Conservation (phyloP, 768 basidiomycete species). For the Leccinellum rugosiceps region DNA sequence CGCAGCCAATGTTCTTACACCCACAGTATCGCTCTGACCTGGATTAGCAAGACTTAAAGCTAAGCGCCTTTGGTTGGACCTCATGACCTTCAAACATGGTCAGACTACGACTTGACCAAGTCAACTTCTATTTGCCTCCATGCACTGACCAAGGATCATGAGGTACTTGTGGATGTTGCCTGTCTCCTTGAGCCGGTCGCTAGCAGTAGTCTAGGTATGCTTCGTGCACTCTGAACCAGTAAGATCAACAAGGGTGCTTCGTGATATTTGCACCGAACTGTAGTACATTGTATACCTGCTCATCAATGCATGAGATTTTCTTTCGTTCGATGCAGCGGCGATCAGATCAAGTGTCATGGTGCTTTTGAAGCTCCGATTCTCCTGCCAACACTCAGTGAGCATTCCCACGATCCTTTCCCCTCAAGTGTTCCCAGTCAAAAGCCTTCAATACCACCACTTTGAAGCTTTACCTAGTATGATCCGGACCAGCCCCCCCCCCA, state of each 20-base stretch:
- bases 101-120: not conserved
- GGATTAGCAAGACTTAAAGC: slow-evolving; percentile 34
- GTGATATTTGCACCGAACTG: slow-evolving; percentile 50
- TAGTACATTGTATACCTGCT: too few relatives aligned
- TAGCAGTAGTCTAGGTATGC: slow-evolving; percentile 88
- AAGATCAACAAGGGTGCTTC: slow-evolving; percentile 68
- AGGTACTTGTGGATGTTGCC: slow-evolving; percentile 98
- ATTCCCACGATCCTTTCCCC: too few relatives aligned
- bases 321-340: too few relatives aligned
- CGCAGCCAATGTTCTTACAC: slow-evolving; percentile 67
- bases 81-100: slow-evolving; percentile 45
- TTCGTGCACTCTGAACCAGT: slow-evolving; percentile 91
- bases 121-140: slow-evolving; percentile 53
- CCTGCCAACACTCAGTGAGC: too few relatives aligned
- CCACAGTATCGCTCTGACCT: slow-evolving; percentile 60
- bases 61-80: slow-evolving; percentile 77
- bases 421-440: too few relatives aligned
- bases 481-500: too few relatives aligned
- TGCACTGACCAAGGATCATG: slow-evolving; percentile 97
- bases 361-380: too few relatives aligned
- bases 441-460: too few relatives aligned
- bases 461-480: too few relatives aligned
- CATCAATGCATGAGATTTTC: too few relatives aligned
- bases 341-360: too few relatives aligned
- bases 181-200: slow-evolving; percentile 91